phyloP scores from a whole-genome alignment of 1,284 basidiomycete species.

The Rhodotorula glutinis region DNA sequence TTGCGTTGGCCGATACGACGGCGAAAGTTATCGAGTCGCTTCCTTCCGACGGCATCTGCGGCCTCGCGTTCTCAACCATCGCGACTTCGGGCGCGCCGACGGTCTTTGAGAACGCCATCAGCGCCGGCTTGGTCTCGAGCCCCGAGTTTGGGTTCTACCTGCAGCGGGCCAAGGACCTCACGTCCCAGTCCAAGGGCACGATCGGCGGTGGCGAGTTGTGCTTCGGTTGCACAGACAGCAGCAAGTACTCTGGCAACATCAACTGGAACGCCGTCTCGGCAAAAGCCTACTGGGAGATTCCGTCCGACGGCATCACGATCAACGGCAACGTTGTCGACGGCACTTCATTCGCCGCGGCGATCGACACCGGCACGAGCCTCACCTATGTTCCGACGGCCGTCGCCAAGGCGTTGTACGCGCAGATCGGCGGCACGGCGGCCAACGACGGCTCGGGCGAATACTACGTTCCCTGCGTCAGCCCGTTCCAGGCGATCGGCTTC shows the following conservation, averaged over 20 bases:
- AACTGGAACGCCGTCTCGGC: conserved; percentile 31
- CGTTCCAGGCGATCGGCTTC: conserved; percentile 30
- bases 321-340: conserved; percentile 36
- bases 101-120: conserved; percentile 38
- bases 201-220: conserved; percentile 38
- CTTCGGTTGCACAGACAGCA: conserved; percentile 34
- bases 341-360: conserved; percentile 36
- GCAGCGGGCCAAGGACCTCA: conserved; percentile 31
- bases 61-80: conserved; percentile 38
- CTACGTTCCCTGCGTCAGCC: conserved; percentile 40
- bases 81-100: conserved; percentile 38
- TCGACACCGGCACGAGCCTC: conserved; percentile 44
- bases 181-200: conserved; percentile 18
- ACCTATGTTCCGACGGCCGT: conserved; percentile 40
- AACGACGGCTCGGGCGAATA: conserved; percentile 33
- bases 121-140: conserved; percentile 16
- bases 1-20: conserved; percentile 33
- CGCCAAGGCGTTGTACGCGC: conserved; percentile 38
- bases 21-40: conserved; percentile 31
- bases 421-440: conserved; percentile 33
- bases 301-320: conserved; percentile 38
- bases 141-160: conserved; percentile 26
- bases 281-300: conserved; percentile 35
- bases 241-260: conserved; percentile 29
- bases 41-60: conserved; percentile 25